A percentile compares a stretch with the other conserved stretches of the same genome.
Evolutionary conservation across 164 flowering plant genomes (phyloP).

Genomic region (Berberis vulgaris): DNA sequence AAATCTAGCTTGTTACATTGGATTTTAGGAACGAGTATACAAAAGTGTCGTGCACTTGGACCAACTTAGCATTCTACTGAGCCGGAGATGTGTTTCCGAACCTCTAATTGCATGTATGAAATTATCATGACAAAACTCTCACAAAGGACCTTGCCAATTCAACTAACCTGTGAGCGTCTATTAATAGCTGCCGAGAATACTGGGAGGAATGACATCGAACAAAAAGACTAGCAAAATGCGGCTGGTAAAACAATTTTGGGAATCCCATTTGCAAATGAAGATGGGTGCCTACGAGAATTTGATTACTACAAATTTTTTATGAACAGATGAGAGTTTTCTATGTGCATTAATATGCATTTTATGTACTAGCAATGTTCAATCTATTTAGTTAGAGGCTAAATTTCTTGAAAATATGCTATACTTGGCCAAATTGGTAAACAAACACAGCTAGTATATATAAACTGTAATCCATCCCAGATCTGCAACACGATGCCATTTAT

Average conservation of each 20-base stretch:
- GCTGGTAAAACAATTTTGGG: slow-evolving; percentile 84
- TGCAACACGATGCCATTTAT: too few relatives aligned
- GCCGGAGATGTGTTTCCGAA: slow-evolving; percentile 39
- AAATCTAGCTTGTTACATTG: neutral
- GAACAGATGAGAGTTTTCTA: too few relatives aligned
- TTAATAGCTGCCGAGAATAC: slow-evolving; percentile 62
- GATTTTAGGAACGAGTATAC: slow-evolving; percentile 54
- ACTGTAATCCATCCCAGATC: too few relatives aligned
- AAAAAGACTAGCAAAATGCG: slow-evolving; percentile 60
- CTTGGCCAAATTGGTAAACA: too few relatives aligned
- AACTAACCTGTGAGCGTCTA: neutral
- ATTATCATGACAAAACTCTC: neutral
- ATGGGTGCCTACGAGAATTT: slow-evolving; percentile 37
- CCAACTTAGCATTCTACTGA: slow-evolving; percentile 62
- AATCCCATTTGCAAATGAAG: slow-evolving; percentile 50
- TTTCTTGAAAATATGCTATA: too few relatives aligned
- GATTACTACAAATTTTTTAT: too few relatives aligned
- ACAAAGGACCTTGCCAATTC: neutral
- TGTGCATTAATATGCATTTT: too few relatives aligned
- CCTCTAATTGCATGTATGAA: neutral
- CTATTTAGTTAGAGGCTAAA: too few relatives aligned
- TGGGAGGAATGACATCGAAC: slow-evolving; percentile 61
- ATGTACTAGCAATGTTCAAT: too few relatives aligned
- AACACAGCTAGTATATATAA: too few relatives aligned
- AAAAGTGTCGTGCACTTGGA: slow-evolving; percentile 72